A percentile compares a stretch with the other conserved stretches of the same genome.
These are phyloP conservation scores for Athelia sp. DNA, from an alignment of 1,284 basidiomycete species.

Conservation along the genomic window DNA sequence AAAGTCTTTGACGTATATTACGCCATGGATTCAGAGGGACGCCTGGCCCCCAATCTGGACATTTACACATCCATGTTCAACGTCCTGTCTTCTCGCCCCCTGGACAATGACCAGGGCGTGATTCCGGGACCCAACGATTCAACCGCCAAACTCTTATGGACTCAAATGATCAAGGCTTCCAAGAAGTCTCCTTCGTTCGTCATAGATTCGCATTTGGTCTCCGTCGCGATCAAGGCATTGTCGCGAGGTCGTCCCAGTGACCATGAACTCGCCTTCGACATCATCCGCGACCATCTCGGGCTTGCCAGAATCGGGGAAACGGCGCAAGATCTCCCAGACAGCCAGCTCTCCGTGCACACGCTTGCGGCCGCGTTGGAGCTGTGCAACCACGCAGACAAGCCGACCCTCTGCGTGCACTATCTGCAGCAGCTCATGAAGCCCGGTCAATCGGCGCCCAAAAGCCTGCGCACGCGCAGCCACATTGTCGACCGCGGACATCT, in stretches of 20 bases:
- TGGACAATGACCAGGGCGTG: constrained; percentile 25
- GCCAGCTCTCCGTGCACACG: constrained; percentile 16
- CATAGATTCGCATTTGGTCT: constrained; percentile 48
- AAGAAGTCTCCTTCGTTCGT: constrained; percentile 37
- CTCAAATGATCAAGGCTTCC: constrained; percentile 46
- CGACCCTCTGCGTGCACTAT: constrained; percentile 47
- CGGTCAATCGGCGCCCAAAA: constrained; percentile 12
- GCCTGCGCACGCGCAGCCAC: constrained; percentile 12
- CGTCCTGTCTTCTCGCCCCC: constrained; percentile 31
- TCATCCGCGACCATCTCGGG: constrained; percentile 59
- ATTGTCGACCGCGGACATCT: constrained; percentile 50
- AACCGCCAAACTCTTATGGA: constrained; percentile 68
- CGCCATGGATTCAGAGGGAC: constrained; percentile 51
- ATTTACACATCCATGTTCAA: constrained; percentile 61
- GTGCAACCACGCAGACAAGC: constrained; percentile 45
- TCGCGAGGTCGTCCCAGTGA: constrained; percentile 50
- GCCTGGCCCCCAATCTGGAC: constrained; percentile 46
- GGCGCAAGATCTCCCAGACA: constrained; percentile 31
- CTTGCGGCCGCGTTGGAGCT: constrained; percentile 50
- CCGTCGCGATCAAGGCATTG: constrained; percentile 46
- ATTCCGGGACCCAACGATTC: constrained; percentile 26
- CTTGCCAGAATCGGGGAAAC: constrained; percentile 43
- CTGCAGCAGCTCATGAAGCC: constrained; percentile 48
- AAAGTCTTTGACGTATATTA: constrained; percentile 72
- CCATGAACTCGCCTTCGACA: constrained; percentile 56